phyloP scores from a whole-genome alignment of 179 eudicot species.

The Sideroxylon spinosum region DNA sequence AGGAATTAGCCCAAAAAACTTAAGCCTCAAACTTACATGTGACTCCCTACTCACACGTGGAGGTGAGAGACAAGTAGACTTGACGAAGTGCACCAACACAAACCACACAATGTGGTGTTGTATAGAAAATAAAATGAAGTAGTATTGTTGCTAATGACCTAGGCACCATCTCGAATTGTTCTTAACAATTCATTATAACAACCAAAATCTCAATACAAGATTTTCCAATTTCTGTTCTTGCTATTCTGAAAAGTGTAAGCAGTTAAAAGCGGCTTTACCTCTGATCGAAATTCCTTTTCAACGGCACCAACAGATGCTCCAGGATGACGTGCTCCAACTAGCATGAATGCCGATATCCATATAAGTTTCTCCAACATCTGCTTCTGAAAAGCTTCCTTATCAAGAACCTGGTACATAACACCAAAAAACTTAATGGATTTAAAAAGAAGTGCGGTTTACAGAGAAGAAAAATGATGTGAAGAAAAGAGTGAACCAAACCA shows the following conservation, averaged over 20 bases:
- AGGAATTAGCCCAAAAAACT: no score
- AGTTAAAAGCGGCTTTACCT: constrained; percentile 39
- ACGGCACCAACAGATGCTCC: constrained; percentile 93
- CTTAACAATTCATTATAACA: background rate
- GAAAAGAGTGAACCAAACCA: no score
- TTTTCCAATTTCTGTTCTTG: background rate
- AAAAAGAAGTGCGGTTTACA: background rate
- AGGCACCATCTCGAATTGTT: background rate
- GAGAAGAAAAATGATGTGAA: background rate
- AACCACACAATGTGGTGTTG: no score
- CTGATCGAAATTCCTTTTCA: constrained; percentile 80
- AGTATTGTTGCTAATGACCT: background rate
- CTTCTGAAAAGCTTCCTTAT: constrained; percentile 81
- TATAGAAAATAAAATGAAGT: no score
- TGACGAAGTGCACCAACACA: no score
- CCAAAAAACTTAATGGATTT: background rate
- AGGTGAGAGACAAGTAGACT: no score
- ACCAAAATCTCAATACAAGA: background rate
- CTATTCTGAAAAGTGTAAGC: background rate
- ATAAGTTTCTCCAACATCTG: constrained; percentile 96
- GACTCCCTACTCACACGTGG: no score
- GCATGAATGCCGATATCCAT: constrained; percentile 98
- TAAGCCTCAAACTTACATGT: no score
- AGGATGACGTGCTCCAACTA: constrained; percentile 98
- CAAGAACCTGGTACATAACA: constrained; percentile 58